Evolutionary conservation across 2,329 filamentous ascomycete species (phyloP).

Genomic region (Ascochyta clinopodiicola): DNA sequence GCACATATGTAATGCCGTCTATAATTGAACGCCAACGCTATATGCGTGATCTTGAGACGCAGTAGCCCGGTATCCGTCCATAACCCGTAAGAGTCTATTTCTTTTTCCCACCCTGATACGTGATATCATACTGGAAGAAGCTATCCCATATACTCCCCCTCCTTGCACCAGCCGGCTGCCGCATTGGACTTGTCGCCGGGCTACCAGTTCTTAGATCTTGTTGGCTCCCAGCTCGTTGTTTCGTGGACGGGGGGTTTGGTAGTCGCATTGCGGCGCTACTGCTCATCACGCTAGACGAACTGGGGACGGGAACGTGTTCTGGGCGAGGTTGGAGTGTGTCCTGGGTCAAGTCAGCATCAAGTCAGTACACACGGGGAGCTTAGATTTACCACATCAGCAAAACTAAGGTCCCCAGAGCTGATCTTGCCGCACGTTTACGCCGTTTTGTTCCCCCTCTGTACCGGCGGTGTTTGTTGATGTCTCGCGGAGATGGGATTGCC

Average conservation of each 20-base stretch:
- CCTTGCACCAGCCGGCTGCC: slow-evolving; percentile 25
- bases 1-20: background rate
- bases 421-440: slow-evolving; percentile 52
- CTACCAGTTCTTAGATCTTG: slow-evolving; percentile 26
- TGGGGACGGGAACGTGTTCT: slow-evolving; percentile 21
- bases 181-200: slow-evolving; percentile 32
- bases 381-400: slow-evolving; percentile 41
- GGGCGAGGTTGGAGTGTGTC: slow-evolving; percentile 14
- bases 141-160: slow-evolving; percentile 49
- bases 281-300: slow-evolving; percentile 16
- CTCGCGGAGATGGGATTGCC: slow-evolving; percentile 44
- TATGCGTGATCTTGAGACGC: background rate
- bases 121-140: slow-evolving; percentile 50
- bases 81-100: slow-evolving; percentile 22
- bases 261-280: slow-evolving; percentile 19
- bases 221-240: slow-evolving; percentile 25
- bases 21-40: background rate
- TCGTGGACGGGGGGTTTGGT: slow-evolving; percentile 22
- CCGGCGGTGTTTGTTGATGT: slow-evolving; percentile 34
- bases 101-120: slow-evolving; percentile 47
- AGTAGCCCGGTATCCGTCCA: background rate
- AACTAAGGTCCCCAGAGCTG: slow-evolving; percentile 53
- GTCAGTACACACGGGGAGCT: slow-evolving; percentile 27
- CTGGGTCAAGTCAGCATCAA: slow-evolving; percentile 21
- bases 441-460: slow-evolving; percentile 37